Evolutionary conservation across 169 alveolate genomes (phyloP).

Genomic region (Cryptosporidium xiaoi): DNA sequence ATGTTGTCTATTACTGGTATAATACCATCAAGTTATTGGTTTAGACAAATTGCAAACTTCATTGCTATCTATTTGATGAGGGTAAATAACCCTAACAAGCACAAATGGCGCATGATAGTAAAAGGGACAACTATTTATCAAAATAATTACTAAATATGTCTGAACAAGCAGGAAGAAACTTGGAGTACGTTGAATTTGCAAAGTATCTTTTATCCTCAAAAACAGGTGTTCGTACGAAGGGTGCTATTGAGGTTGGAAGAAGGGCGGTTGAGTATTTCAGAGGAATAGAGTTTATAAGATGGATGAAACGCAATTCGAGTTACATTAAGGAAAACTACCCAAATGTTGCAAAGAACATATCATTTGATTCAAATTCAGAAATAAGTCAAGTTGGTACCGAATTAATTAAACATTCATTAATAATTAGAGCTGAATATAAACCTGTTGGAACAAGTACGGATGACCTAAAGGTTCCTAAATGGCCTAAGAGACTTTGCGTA

Average conservation of each 20-base stretch:
- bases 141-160: conserved; percentile 2
- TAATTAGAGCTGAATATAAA: conserved; percentile 61
- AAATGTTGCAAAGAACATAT: conserved; percentile 21
- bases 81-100: too few species aligned
- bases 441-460: conserved; percentile 59
- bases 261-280: conserved; percentile 88
- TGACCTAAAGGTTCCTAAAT: conserved; percentile 81
- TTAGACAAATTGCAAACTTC: too few species aligned
- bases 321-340: conserved; percentile 66
- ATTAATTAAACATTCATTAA: conserved; percentile 37
- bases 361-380: conserved; percentile 37
- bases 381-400: conserved; percentile 58
- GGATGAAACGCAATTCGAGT: conserved; percentile 80
- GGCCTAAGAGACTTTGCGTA: conserved; percentile 87
- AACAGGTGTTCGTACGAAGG: conserved; percentile 78
- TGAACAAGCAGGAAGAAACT: conserved; percentile 17
- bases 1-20: too few species aligned
- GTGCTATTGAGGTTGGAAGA: conserved; percentile 84
- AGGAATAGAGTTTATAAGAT: conserved; percentile 84
- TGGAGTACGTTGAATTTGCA: conserved; percentile 23
- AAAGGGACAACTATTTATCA: too few species aligned
- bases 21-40: too few species aligned
- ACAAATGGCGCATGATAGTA: too few species aligned
- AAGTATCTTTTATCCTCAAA: conserved; percentile 45
- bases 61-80: too few species aligned